Evolutionary conservation across 2,329 filamentous ascomycete genomes (phyloP).

Genomic region (Cytospora paraplurivora): DNA sequence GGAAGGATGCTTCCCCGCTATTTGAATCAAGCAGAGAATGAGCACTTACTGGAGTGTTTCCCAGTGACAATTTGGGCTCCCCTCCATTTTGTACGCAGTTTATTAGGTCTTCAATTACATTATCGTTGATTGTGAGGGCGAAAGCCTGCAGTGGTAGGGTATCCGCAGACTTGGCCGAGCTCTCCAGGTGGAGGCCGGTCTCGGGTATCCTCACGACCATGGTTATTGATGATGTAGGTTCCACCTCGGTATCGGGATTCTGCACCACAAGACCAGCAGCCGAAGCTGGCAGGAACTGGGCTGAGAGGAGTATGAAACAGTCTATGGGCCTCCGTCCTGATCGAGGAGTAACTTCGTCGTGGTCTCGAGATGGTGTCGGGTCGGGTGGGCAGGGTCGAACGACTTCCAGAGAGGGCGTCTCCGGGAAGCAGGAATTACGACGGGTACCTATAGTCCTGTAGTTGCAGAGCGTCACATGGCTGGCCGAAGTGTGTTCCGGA

Average conservation of each 20-base stretch:
- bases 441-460: constrained; percentile 18
- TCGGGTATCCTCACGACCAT: constrained; percentile 57
- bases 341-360: constrained; percentile 4
- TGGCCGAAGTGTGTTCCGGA: constrained; percentile 1
- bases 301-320: constrained; percentile 15
- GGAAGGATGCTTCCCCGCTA: neutral
- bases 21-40: neutral
- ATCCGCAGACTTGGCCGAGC: constrained; percentile 48
- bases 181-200: constrained; percentile 58
- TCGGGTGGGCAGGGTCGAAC: constrained; percentile 11
- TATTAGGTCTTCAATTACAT: constrained; percentile 64
- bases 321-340: constrained; percentile 4
- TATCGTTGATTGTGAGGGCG: constrained; percentile 58
- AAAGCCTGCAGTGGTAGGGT: constrained; percentile 58
- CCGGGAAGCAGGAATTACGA: constrained; percentile 20
- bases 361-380: neutral
- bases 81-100: constrained; percentile 59
- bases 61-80: constrained; percentile 59
- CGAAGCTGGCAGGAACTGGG: constrained; percentile 29
- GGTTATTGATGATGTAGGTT: constrained; percentile 22
- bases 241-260: constrained; percentile 25
- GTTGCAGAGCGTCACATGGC: constrained; percentile 27
- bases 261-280: constrained; percentile 29
- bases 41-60: constrained; percentile 59
- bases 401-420: constrained; percentile 16